These are phyloP conservation scores for Suillus alpinus DNA, from an alignment of 768 basidiomycete species.

Conservation along the genomic window DNA sequence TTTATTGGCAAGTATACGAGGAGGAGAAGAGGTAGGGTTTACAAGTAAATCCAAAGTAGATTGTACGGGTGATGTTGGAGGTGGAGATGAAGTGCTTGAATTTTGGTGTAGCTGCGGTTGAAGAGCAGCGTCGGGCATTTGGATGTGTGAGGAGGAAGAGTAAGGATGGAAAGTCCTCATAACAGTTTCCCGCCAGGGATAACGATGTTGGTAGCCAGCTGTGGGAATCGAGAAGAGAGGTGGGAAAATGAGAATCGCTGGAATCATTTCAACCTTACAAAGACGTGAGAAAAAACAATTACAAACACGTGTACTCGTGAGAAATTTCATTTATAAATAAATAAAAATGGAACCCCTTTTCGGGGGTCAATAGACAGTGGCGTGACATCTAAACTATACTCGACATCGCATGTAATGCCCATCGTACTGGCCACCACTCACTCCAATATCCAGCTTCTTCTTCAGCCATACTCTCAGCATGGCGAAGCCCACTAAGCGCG, in stretches of 20 bases:
- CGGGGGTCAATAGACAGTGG: conserved; percentile 6
- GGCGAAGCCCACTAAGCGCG: conserved; percentile 30
- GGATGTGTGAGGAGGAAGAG: conserved; percentile 39
- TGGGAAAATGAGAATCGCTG: conserved; percentile 41
- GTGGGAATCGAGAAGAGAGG: conserved; percentile 44
- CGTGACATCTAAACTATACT: background rate
- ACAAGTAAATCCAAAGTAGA: conserved; percentile 40
- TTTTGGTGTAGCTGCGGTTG: conserved; percentile 22
- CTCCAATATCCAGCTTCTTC: background rate
- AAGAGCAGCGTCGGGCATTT: conserved; percentile 40
- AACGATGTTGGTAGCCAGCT: conserved; percentile 37
- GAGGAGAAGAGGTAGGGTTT: conserved; percentile 25
- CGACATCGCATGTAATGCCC: conserved; percentile 4
- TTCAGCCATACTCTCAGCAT: conserved; percentile 20
- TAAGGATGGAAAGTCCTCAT: conserved; percentile 45
- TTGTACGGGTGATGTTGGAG: conserved; percentile 40
- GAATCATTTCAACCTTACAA: background rate
- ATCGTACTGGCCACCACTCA: background rate
- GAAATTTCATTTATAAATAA: conserved; percentile 22
- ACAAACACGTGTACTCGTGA: conserved; percentile 31
- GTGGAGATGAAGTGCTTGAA: conserved; percentile 46
- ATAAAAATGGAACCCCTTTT: background rate
- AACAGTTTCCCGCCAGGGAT: conserved; percentile 40
- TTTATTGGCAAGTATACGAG: conserved; percentile 30
- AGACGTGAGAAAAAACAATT: conserved; percentile 14